These are phyloP conservation scores for Elsinoe australis DNA, from an alignment of 2,329 filamentous ascomycete species.

Conservation along the genomic window DNA sequence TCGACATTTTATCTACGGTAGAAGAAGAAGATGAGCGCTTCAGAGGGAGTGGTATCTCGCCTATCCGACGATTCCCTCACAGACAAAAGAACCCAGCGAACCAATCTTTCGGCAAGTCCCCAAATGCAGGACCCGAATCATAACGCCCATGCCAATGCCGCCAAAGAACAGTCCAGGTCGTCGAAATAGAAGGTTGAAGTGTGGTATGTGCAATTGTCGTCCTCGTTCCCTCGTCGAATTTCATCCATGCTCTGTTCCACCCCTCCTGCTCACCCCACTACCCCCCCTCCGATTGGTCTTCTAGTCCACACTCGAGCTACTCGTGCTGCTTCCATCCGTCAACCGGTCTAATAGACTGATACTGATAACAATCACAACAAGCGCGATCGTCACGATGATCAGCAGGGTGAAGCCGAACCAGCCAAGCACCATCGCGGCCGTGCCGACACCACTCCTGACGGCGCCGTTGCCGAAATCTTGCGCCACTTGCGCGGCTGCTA, in stretches of 20 bases:
- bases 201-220: conserved; percentile 5
- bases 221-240: background rate
- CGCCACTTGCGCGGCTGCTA: conserved; percentile 86
- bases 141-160: conserved; percentile 14
- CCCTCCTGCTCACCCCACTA: background rate
- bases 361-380: conserved; percentile 94
- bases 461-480: conserved; percentile 88
- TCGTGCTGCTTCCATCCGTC: conserved; percentile 32
- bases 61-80: background rate
- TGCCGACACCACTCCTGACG: conserved; percentile 81
- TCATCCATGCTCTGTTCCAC: conserved; percentile 3
- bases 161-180: background rate
- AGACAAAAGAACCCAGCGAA: too few species aligned
- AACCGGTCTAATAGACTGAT: conserved; percentile 67
- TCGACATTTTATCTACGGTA: conserved; percentile 9
- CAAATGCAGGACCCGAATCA: conserved; percentile 7
- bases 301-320: conserved; percentile 5
- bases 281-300: background rate
- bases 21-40: background rate
- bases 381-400: conserved; percentile 89
- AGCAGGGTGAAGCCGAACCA: conserved; percentile 95
- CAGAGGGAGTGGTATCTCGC: conserved; percentile 10
- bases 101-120: too few species aligned
- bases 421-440: conserved; percentile 89
- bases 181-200: background rate